phyloP scores from a whole-genome alignment of 192 early-diverging fungal genomes.

The Dimargaris cristalligena region DNA sequence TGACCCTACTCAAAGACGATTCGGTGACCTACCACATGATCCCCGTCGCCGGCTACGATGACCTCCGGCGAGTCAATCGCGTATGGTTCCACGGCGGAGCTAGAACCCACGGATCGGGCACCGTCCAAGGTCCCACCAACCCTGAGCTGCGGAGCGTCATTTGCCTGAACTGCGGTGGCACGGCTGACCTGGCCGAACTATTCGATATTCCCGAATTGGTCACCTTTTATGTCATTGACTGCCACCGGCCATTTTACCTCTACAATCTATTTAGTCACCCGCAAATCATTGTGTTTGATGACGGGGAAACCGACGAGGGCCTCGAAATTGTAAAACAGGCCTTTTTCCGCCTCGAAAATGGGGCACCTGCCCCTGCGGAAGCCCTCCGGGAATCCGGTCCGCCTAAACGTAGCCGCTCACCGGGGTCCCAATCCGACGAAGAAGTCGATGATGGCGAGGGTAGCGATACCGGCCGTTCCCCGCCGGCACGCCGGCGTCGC shows the following conservation, averaged over 20 bases:
- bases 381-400: too few species aligned
- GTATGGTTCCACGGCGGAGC: neutral
- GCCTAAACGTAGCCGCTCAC: neutral
- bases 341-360: conserved; percentile 34
- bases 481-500: conserved; percentile 8
- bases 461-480: conserved; percentile 15
- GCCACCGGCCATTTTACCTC: conserved; percentile 74
- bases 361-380: too few species aligned
- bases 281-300: conserved; percentile 71
- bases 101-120: conserved; percentile 29
- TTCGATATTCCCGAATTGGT: conserved; percentile 38
- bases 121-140: conserved; percentile 18
- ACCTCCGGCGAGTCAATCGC: conserved; percentile 33
- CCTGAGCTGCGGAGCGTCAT: conserved; percentile 51
- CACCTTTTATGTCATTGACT: conserved; percentile 67
- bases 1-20: conserved; percentile 62
- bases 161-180: conserved; percentile 75
- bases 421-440: conserved; percentile 2
- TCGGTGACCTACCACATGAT: conserved; percentile 64
- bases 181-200: conserved; percentile 50
- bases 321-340: conserved; percentile 46
- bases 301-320: conserved; percentile 60
- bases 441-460: conserved; percentile 17
- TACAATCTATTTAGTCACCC: conserved; percentile 61
- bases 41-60: conserved; percentile 51